phyloP scores from a whole-genome alignment of 208 protist genomes.

The Histomonas meleagridis region DNA sequence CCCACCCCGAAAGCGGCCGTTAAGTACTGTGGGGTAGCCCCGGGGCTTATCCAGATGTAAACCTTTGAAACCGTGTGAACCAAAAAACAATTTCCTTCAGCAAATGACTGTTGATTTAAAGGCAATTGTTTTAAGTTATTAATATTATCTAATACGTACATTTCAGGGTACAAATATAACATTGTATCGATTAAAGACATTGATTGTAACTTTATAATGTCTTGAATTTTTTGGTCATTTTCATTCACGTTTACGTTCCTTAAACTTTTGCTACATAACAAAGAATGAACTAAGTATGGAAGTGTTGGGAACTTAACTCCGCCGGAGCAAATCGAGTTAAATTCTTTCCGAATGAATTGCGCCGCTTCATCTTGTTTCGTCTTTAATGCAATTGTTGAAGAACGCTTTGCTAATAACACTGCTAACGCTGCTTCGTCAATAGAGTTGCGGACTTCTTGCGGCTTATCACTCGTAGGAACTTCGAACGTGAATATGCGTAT shows the following conservation, averaged over 20 bases:
- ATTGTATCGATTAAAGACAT: background rate
- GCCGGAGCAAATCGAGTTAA: no score
- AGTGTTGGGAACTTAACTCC: no score
- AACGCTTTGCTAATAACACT: background rate
- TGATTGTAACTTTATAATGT: background rate
- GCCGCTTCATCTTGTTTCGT: no score
- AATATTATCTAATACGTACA: background rate
- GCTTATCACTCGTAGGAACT: background rate
- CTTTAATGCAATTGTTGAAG: no score
- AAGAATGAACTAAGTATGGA: no score
- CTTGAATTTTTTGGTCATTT: no score
- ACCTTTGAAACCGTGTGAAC: background rate
- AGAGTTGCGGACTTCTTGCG: background rate
- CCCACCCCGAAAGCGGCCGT: background rate
- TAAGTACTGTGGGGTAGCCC: background rate
- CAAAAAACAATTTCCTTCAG: background rate
- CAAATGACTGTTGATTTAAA: background rate
- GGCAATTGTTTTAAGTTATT: background rate
- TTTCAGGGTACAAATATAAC: background rate
- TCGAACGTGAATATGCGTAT: constrained; percentile 17
- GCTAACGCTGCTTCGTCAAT: background rate
- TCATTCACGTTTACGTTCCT: no score
- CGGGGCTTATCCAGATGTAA: background rate
- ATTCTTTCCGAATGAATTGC: no score
- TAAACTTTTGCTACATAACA: no score